Conservation (phyloP, 2,329 filamentous ascomycete genomes). For the Huntiella bhutanensis region DNA sequence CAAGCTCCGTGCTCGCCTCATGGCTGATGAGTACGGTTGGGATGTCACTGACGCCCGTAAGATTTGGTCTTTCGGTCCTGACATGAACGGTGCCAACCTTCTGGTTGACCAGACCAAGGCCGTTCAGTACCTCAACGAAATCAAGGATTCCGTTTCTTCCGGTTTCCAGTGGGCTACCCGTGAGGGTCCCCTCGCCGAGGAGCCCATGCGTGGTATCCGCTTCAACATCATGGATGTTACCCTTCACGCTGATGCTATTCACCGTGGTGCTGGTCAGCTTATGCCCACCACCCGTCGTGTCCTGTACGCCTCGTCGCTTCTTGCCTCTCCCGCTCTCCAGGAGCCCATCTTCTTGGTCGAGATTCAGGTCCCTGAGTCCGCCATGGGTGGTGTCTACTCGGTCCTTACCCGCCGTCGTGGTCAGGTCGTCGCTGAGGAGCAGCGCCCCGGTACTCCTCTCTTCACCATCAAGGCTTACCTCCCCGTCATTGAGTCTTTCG, state of each 20-base stretch:
- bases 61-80: conserved; percentile 99
- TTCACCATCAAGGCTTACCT: conserved; percentile 98
- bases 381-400: conserved; percentile 99
- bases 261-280: conserved; percentile 97
- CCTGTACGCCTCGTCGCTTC: conserved; percentile 77
- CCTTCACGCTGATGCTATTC: conserved; percentile 97
- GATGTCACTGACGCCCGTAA: conserved; percentile 99
- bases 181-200: conserved; percentile 93
- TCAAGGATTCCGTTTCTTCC: conserved; percentile 98
- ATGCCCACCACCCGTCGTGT: conserved; percentile 97
- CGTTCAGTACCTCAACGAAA: conserved; percentile 99
- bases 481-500: conserved; percentile 93
- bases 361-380: conserved; percentile 94
- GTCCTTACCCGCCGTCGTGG: conserved; percentile 93
- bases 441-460: conserved; percentile 93
- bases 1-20: conserved; percentile 89
- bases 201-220: conserved; percentile 91
- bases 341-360: conserved; percentile 99
- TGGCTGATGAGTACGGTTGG: conserved; percentile 96
- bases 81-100: conserved; percentile 95
- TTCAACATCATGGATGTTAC: conserved; percentile 99
- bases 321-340: conserved; percentile 77
- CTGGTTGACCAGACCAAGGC: conserved; percentile 99
- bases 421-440: conserved; percentile 97
- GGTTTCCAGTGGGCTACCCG: conserved; percentile 99